Evolutionary conservation across 768 basidiomycete species (phyloP), one percentile per base, ranked within the genome.

Genomic region (Dioszegia aurantiaca): DNA sequence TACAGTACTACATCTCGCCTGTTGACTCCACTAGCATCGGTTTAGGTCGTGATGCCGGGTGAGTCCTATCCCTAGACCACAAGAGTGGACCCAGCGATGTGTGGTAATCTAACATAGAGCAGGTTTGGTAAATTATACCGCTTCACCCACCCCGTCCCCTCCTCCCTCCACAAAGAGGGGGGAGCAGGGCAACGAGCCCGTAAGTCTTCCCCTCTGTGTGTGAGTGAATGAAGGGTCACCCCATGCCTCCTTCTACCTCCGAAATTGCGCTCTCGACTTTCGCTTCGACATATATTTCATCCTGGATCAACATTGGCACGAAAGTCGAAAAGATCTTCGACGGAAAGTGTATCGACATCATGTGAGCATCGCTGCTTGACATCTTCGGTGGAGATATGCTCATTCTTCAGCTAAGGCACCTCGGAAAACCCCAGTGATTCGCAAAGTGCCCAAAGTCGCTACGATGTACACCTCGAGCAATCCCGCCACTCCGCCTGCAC

Each of bases 171-270:
- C 54, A 37, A 43, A 43, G 54, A 43, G 28, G 54, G 41, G 54
- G 41, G 14, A 17, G 58, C 58, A 30, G 56, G 61, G 26, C 63
- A 63, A 51, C 62, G 23, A 53, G 37, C 51, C 67, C 60, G 67
- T 69, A 58, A 69, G 67, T 68, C 56, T 39, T 31, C 47, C 31
- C 45, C 28, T 23, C 4, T 26, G 10, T 37, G 40, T 31, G n/a
- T 23, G 30, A 33, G 42, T 49, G 56, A 41, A 59, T 55, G 52
- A 42, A 60, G 63, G 57, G 62, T 67, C 70, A 72, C 65, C 53
- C 64, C 55, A 36, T 53, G 65, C 67, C 65, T 58, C 57, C 54
- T 51, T 40, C 33, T 33, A 30, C 33, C 36, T 46, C 43, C 28
- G n/a, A 27, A 40, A 28, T 28, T 11, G 40, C 24, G 23, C 60